Conservation (phyloP, 805 yeast species). For the Candida railenensis region DNA sequence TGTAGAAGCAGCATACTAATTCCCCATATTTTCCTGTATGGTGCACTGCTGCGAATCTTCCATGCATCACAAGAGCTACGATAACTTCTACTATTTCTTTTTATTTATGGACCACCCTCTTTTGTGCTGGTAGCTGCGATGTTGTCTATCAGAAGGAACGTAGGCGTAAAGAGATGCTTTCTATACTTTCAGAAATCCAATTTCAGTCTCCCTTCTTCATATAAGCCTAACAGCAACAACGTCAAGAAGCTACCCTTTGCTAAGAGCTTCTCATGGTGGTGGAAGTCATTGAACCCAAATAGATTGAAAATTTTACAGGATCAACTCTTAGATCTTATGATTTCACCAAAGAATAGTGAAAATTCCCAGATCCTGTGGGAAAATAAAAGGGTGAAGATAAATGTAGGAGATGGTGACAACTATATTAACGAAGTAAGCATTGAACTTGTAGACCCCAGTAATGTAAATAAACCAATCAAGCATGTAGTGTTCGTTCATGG, state of each 20-base stretch:
- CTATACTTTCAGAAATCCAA: background rate
- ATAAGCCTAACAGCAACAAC: conserved; percentile 12
- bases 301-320: conserved; percentile 32
- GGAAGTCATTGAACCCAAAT: conserved; percentile 18
- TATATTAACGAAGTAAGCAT: conserved; percentile 35
- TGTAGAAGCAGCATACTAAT: too few relatives aligned
- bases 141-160: background rate
- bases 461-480: conserved; percentile 19
- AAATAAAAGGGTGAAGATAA: conserved; percentile 16
- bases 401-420: conserved; percentile 19
- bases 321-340: conserved; percentile 33
- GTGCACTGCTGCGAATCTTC: background rate
- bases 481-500: conserved; percentile 57
- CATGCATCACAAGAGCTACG: too few relatives aligned
- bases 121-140: too few relatives aligned
- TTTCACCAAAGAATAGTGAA: conserved; percentile 19
- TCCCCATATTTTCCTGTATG: background rate
- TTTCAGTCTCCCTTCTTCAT: conserved; percentile 15
- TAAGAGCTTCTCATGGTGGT: conserved; percentile 19
- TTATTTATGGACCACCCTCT: too few relatives aligned
- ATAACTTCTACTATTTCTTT: too few relatives aligned
- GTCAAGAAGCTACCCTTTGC: conserved; percentile 14
- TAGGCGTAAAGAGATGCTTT: background rate
- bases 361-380: conserved; percentile 20
- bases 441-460: conserved; percentile 24